Evolutionary conservation across 2,329 filamentous ascomycete genomes (phyloP).

Genomic region (Alternaria brassicicola): DNA sequence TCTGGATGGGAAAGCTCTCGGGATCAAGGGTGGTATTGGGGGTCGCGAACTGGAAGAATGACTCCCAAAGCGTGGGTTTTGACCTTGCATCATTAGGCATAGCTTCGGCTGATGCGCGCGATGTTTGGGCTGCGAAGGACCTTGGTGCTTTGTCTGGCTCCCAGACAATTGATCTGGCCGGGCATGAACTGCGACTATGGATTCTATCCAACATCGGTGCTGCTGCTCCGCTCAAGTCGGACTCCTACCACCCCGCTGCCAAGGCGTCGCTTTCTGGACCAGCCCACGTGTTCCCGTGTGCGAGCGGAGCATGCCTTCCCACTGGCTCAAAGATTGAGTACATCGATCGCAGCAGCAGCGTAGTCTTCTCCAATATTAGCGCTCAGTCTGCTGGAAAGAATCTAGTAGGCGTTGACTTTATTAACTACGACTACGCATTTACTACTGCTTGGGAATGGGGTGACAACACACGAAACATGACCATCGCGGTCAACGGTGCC

Average conservation of each 20-base stretch:
- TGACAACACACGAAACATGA: constrained; percentile 47
- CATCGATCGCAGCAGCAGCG: constrained; percentile 33
- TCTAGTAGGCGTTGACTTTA: constrained; percentile 48
- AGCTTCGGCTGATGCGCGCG: constrained; percentile 40
- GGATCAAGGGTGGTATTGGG: constrained; percentile 45
- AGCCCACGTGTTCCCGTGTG: constrained; percentile 35
- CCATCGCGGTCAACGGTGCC: constrained; percentile 48
- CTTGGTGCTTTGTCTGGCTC: constrained; percentile 22
- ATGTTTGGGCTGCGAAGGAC: constrained; percentile 45
- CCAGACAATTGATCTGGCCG: constrained; percentile 25
- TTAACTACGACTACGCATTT: constrained; percentile 50
- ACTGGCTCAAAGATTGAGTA: constrained; percentile 42
- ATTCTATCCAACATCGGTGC: constrained; percentile 43
- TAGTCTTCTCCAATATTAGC: constrained; percentile 39
- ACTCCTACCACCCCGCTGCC: constrained; percentile 41
- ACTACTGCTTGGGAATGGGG: constrained; percentile 43
- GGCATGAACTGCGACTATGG: constrained; percentile 41
- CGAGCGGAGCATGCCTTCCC: constrained; percentile 35
- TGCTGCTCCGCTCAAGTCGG: constrained; percentile 14
- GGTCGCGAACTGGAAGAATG: constrained; percentile 49
- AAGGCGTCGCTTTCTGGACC: constrained; percentile 41
- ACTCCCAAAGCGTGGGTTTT: constrained; percentile 37
- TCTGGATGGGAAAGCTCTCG: constrained; percentile 48
- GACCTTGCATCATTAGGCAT: constrained; percentile 43
- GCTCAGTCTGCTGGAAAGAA: constrained; percentile 33